phyloP scores from a whole-genome alignment of 2,329 filamentous ascomycete species.

The Davidsoniella neocaledoniae region DNA sequence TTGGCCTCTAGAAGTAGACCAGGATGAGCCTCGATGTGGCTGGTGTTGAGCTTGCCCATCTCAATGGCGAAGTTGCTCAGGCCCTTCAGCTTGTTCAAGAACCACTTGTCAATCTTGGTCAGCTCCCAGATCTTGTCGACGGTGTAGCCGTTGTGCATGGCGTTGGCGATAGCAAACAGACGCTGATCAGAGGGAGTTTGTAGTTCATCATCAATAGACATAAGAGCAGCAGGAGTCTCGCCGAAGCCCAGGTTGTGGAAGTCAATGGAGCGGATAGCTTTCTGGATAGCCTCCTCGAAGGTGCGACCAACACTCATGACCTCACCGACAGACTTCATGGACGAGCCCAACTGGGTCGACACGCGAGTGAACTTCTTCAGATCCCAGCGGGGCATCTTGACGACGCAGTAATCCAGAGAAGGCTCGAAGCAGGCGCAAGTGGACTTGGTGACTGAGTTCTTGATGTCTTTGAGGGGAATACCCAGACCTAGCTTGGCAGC shows the following conservation, averaged over 20 bases:
- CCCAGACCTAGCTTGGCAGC: slow-evolving; percentile 90
- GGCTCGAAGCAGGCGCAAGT: slow-evolving; percentile 98
- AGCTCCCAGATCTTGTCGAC: slow-evolving; percentile 97
- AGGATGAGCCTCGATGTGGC: slow-evolving; percentile 46
- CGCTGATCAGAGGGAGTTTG: slow-evolving; percentile 96
- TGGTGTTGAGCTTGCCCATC: slow-evolving; percentile 50
- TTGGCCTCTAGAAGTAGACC: slow-evolving; percentile 69
- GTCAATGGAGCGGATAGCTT: slow-evolving; percentile 89
- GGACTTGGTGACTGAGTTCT: slow-evolving; percentile 86
- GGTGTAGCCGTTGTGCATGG: slow-evolving; percentile 84
- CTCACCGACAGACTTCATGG: slow-evolving; percentile 99
- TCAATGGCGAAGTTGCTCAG: slow-evolving; percentile 75
- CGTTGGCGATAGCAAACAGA: slow-evolving; percentile 92
- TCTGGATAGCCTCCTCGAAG: slow-evolving; percentile 97
- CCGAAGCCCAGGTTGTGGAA: slow-evolving; percentile 92
- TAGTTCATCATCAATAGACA: slow-evolving; percentile 90
- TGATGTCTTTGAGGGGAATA: slow-evolving; percentile 90
- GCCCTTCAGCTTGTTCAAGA: slow-evolving; percentile 78
- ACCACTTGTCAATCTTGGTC: slow-evolving; percentile 99
- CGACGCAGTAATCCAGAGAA: slow-evolving; percentile 91
- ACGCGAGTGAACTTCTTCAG: slow-evolving; percentile 97
- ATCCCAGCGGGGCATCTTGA: slow-evolving; percentile 98
- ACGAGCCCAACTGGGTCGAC: slow-evolving; percentile 86
- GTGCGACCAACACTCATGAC: slow-evolving; percentile 96
- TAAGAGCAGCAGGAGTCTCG: slow-evolving; percentile 68